phyloP scores from a whole-genome alignment of 257 asterid species.

The Capsicum baccatum region DNA sequence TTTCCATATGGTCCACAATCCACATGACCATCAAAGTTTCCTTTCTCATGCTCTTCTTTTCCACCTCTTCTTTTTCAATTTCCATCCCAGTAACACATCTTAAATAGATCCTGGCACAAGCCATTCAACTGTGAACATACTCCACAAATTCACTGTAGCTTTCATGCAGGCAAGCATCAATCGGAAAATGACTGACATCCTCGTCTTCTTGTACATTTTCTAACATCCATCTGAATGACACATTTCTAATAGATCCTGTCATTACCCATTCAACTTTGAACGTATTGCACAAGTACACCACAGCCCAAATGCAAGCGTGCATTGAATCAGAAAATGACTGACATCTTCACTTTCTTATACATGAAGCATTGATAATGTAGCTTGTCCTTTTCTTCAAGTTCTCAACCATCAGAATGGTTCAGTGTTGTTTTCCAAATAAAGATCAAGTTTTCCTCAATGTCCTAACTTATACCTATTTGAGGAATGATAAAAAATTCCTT shows the following conservation, averaged over 20 bases:
- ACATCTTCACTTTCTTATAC: not conserved
- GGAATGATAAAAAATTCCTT: not conserved
- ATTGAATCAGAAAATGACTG: too few species aligned
- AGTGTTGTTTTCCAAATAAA: not conserved
- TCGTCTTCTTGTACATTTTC: not conserved
- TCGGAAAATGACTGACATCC: not conserved
- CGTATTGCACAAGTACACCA: too few species aligned
- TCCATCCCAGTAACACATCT: not conserved
- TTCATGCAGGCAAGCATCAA: not conserved
- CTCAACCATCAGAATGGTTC: not conserved
- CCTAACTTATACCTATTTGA: not conserved
- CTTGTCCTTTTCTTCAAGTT: not conserved
- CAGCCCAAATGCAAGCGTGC: too few species aligned
- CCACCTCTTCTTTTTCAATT: not conserved
- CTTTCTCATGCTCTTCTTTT: not conserved
- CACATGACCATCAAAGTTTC: not conserved
- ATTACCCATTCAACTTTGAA: not conserved
- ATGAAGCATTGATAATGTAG: not conserved
- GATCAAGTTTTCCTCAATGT: not conserved
- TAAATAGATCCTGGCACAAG: not conserved
- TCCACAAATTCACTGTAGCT: constrained; percentile 2
- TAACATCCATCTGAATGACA: not conserved
- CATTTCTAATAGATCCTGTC: not conserved
- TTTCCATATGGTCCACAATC: not conserved
- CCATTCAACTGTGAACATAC: not conserved